phyloP scores from a whole-genome alignment of 305 asterid species.

The Andrographis paniculata region DNA sequence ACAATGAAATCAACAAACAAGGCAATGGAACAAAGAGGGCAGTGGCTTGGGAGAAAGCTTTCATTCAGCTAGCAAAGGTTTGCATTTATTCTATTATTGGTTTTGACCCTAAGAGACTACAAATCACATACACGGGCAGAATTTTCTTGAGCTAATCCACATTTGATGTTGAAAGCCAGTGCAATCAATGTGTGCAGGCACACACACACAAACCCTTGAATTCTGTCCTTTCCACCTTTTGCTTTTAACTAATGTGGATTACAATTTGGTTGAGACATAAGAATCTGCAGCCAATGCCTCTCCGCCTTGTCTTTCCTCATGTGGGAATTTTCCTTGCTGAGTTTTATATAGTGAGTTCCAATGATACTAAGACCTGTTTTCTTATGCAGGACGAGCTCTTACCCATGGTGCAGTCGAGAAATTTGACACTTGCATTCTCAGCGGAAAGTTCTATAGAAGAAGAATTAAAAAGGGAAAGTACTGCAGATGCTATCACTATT shows the following conservation, averaged over 20 bases:
- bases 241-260: not conserved
- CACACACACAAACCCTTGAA: too few species aligned
- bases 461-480: constrained; percentile 96
- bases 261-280: not conserved
- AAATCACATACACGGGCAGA: too few species aligned
- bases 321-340: constrained; percentile 5
- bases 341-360: constrained; percentile 3
- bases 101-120: too few species aligned
- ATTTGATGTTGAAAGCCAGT: too few species aligned
- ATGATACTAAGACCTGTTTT: constrained; percentile 21
- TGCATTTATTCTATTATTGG: constrained; percentile 10
- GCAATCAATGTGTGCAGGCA: too few species aligned
- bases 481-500: constrained; percentile 94
- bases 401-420: constrained; percentile 70
- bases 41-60: constrained; percentile 95
- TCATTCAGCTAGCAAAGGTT: constrained; percentile 93
- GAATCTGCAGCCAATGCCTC: not conserved
- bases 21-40: constrained; percentile 77
- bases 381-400: constrained; percentile 74
- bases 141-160: too few species aligned
- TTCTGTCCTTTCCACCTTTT: not conserved
- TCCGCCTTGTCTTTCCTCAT: not conserved
- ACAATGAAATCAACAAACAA: constrained; percentile 72
- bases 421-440: constrained; percentile 80
- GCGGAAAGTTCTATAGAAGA: constrained; percentile 97